phyloP scores from a whole-genome alignment of 1,139 yeast species.

The Debaryomyces nepalensis region DNA sequence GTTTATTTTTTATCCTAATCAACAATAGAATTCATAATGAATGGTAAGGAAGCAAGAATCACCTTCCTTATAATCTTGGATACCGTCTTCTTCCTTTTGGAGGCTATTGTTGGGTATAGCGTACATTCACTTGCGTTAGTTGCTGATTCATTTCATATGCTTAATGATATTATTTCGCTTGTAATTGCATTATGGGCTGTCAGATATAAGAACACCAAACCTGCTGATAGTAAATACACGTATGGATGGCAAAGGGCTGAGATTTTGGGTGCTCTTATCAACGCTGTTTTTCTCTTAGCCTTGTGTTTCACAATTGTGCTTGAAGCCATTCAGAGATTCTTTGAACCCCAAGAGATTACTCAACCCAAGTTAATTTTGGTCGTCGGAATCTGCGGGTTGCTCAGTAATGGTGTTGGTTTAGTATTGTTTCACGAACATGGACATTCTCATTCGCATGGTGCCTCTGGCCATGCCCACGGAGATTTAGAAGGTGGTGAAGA shows the following conservation, averaged over 20 bases:
- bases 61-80: conserved; percentile 74
- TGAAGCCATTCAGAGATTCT: conserved; percentile 89
- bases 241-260: conserved; percentile 98
- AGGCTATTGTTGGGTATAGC: conserved; percentile 81
- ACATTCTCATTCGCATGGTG: conserved; percentile 59
- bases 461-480: conserved; percentile 31
- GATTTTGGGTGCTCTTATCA: conserved; percentile 88
- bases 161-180: conserved; percentile 89
- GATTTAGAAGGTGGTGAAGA: conserved; percentile 17
- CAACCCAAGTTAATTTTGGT: conserved; percentile 79
- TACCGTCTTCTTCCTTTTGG: conserved; percentile 81
- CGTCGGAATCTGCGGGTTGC: conserved; percentile 83
- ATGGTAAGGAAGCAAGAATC: conserved; percentile 74
- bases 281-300: conserved; percentile 91
- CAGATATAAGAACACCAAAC: conserved; percentile 77
- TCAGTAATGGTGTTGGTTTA: conserved; percentile 82
- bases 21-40: too few relatives aligned
- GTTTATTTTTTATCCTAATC: too few relatives aligned
- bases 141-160: conserved; percentile 97
- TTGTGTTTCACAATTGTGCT: conserved; percentile 89
- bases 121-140: conserved; percentile 91
- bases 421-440: conserved; percentile 92
- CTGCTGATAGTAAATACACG: conserved; percentile 87
- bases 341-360: conserved; percentile 76
- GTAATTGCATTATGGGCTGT: conserved; percentile 97